Conservation (phyloP, 768 basidiomycete genomes). For the Serendipita sp. region DNA sequence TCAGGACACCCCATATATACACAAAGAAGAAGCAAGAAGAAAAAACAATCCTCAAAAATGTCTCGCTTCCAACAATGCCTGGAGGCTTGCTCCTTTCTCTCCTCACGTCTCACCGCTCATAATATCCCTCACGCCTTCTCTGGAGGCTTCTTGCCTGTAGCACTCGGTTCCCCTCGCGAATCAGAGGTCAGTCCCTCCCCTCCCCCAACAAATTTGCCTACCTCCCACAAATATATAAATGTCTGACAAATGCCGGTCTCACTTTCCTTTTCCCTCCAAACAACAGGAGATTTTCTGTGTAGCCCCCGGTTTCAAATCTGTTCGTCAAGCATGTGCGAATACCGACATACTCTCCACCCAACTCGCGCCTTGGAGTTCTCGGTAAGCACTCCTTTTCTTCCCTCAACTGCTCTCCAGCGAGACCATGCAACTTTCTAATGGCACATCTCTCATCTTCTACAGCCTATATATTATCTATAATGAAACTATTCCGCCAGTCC, state of each 20-base stretch:
- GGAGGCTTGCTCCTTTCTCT: conserved; percentile 65
- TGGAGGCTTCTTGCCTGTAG: conserved; percentile 54
- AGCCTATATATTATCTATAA: conserved; percentile 67
- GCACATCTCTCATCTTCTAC: conserved; percentile 4
- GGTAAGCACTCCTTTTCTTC: conserved; percentile 29
- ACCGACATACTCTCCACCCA: conserved; percentile 49
- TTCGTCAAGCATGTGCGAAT: conserved; percentile 56
- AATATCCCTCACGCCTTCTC: conserved; percentile 69
- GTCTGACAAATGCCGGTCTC: conserved; percentile 11
- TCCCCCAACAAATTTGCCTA: neutral
- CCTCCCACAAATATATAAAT: neutral
- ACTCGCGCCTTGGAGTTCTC: conserved; percentile 74
- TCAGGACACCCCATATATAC: too few relatives aligned
- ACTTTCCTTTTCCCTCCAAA: too few relatives aligned
- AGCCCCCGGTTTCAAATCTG: conserved; percentile 68
- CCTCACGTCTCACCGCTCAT: conserved; percentile 38
- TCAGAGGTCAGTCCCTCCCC: conserved; percentile 36
- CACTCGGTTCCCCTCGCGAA: conserved; percentile 47
- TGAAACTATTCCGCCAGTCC: conserved; percentile 59
- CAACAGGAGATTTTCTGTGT: conserved; percentile 70
- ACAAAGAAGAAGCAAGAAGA: too few relatives aligned
- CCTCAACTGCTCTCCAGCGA: neutral
- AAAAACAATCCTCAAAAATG: conserved; percentile 14
- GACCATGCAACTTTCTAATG: conserved; percentile 11
- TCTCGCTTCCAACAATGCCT: conserved; percentile 32